Percentiles rank a stretch among this genome's conserved stretches.
These are phyloP conservation scores for Lichina pygmaea DNA, from an alignment of 495 filamentous ascomycete species.

Conservation along the genomic window DNA sequence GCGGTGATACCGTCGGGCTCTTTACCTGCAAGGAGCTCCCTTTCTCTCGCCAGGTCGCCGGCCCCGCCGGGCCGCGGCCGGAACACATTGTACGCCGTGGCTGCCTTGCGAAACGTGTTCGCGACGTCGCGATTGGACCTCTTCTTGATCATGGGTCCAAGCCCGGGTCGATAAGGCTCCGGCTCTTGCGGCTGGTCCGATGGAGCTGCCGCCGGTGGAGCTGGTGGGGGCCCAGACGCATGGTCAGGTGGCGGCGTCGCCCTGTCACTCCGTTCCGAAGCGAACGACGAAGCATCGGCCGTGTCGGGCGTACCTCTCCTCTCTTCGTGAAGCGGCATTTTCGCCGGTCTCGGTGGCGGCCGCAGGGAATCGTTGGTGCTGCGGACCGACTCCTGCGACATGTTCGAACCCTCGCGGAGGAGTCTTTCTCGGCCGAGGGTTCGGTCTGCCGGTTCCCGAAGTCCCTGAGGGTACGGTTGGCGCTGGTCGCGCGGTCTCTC, in stretches of 20 bases:
- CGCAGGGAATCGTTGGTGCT: background rate
- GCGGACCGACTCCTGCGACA: background rate
- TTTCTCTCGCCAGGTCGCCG: constrained; percentile 38
- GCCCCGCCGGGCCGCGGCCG: constrained; percentile 64
- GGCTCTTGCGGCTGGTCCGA: constrained; percentile 18
- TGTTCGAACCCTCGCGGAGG: background rate
- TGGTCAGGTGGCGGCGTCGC: background rate
- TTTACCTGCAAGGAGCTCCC: constrained; percentile 3
- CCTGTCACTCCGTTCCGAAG: background rate
- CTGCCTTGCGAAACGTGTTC: constrained; percentile 58
- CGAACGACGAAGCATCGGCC: background rate
- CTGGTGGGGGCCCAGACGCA: background rate
- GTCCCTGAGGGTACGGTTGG: background rate
- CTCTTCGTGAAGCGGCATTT: background rate
- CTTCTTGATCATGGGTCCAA: constrained; percentile 80
- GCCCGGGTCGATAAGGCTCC: constrained; percentile 33
- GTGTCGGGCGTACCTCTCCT: background rate
- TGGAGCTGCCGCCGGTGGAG: constrained; percentile 8
- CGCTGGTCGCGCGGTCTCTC: background rate
- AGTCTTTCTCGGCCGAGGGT: background rate
- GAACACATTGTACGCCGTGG: constrained; percentile 56
- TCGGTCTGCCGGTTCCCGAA: background rate
- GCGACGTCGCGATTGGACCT: constrained; percentile 43
- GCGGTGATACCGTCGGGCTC: constrained; percentile 70
- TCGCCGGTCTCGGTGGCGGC: background rate